Base-by-base conservation (phyloP, 805 yeast species). In the Candida railenensis region DNA sequence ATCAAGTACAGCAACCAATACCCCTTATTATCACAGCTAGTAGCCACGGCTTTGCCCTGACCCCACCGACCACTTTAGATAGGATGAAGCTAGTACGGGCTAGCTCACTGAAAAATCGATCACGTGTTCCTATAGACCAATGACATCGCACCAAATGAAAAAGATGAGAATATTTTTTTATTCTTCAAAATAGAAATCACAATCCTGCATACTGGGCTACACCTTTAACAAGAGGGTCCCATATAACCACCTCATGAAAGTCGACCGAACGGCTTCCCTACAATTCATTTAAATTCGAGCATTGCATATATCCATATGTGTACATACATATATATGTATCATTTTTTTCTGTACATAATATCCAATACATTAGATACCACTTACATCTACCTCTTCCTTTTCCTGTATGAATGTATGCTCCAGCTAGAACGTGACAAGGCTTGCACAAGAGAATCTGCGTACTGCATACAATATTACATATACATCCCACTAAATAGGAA, bases 181-280 rank as follows among this genome's bases (percentile, higher is more conserved):
- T n/a, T n/a, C n/a, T n/a, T n/a, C n/a, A n/a, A n/a, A n/a, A n/a
- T n/a, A n/a, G n/a, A n/a, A n/a, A n/a, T n/a, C n/a, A n/a, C 9
- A 25, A 25, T 25, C 30, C 30, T 25, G 30, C 30, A 25, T 25
- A 25, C 11, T 5, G 30, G 5, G 30, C 9, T 25, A 25, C 30
- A 25, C n/a, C n/a, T n/a, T n/a, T n/a, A n/a, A n/a, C n/a, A n/a
- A n/a, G n/a, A n/a, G n/a, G n/a, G n/a, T n/a, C n/a, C n/a, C n/a
- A n/a, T n/a, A n/a, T n/a, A n/a, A n/a, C n/a, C n/a, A n/a, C n/a
- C n/a, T n/a, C n/a, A n/a, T n/a, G n/a, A n/a, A n/a, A n/a, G n/a
- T n/a, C n/a, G n/a, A n/a, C n/a, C n/a, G n/a, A n/a, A 41, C 15
- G 11, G 15, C 22, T 16, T 33, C 22, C 44, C 44, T n/a, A 41